phyloP scores from a whole-genome alignment of 2,329 filamentous ascomycete genomes.

The Fusarium haematococcum region DNA sequence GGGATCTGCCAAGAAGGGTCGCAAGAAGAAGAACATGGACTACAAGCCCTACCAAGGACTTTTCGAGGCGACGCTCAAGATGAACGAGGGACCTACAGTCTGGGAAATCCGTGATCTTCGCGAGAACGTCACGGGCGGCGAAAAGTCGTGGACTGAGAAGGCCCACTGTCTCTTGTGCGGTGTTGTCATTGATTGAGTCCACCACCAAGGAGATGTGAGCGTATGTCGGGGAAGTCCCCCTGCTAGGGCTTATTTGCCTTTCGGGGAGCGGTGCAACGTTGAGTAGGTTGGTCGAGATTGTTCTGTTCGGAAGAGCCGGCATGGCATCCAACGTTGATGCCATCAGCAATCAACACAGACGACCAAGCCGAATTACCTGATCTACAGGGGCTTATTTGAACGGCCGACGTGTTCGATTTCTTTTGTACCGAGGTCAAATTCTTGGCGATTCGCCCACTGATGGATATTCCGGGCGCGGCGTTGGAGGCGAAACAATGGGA shows the following conservation, averaged over 20 bases:
- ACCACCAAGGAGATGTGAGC: not conserved
- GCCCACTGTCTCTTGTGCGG: constrained; percentile 63
- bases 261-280: constrained; percentile 10
- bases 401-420: constrained; percentile 26
- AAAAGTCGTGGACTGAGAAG: constrained; percentile 65
- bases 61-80: constrained; percentile 63
- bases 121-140: constrained; percentile 58
- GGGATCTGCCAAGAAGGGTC: constrained; percentile 49
- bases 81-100: constrained; percentile 60
- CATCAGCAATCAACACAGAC: constrained; percentile 1
- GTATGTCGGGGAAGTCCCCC: constrained; percentile 8
- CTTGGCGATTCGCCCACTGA: constrained; percentile 40
- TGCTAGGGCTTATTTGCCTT: constrained; percentile 20
- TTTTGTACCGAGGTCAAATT: constrained; percentile 39
- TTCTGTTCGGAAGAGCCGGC: constrained; percentile 1
- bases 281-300: not conserved
- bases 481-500: constrained; percentile 41
- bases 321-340: not conserved
- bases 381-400: constrained; percentile 11
- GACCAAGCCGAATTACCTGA: constrained; percentile 1
- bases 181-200: constrained; percentile 56
- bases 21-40: constrained; percentile 54
- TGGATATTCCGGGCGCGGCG: constrained; percentile 45
- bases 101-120: constrained; percentile 66
- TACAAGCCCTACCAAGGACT: constrained; percentile 63